Percentiles rank a stretch among this genome's conserved stretches.
Conservation (phyloP, 2,329 filamentous ascomycete genomes). For the Aspergillus amoenus region DNA sequence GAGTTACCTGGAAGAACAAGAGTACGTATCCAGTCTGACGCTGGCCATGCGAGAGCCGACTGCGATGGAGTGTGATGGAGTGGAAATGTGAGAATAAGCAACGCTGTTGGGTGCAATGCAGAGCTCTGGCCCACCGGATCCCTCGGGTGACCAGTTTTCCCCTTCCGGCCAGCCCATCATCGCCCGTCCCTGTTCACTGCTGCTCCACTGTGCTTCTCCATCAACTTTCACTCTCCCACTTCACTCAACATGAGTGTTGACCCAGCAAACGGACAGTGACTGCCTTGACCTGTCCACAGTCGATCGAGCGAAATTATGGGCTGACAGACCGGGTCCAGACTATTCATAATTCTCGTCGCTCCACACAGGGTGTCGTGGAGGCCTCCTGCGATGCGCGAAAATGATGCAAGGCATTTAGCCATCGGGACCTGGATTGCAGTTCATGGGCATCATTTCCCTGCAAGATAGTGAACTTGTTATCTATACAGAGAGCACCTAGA, state of each 20-base stretch:
- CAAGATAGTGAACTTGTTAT: background rate
- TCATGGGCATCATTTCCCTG: background rate
- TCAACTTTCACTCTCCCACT: background rate
- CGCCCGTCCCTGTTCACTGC: background rate
- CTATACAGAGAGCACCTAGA: background rate
- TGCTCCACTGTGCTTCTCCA: constrained; percentile 1
- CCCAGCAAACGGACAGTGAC: background rate
- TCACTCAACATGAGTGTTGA: background rate
- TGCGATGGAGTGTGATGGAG: background rate
- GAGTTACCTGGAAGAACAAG: constrained; percentile 1
- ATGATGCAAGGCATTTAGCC: background rate
- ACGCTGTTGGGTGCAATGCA: background rate
- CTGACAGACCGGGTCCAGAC: background rate
- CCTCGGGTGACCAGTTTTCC: background rate
- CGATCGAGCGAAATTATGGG: background rate
- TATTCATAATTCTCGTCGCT: background rate
- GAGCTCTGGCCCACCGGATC: background rate
- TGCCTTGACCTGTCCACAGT: background rate
- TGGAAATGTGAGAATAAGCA: background rate
- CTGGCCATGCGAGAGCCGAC: background rate
- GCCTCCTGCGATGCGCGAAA: background rate
- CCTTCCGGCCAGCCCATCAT: constrained; percentile 4
- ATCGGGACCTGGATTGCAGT: background rate
- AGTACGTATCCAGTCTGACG: constrained; percentile 2
- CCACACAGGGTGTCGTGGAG: constrained; percentile 5